A percentile compares a stretch with the other conserved stretches of the same genome.
Conservation (phyloP, 352 stramenopile species). For the Globisporangium paroecandrum region DNA sequence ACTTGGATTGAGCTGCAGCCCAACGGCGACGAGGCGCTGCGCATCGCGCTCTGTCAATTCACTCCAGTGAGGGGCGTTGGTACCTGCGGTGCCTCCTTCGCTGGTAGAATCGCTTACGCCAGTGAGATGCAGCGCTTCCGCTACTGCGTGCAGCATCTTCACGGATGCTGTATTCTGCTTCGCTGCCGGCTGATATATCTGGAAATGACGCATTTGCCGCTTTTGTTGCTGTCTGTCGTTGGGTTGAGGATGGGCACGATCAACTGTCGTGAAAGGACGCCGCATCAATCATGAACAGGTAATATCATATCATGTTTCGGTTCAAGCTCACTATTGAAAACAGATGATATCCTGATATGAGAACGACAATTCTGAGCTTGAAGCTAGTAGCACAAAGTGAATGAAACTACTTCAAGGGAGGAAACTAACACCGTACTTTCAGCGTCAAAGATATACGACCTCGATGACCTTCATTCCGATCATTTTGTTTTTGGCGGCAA, state of each 20-base stretch:
- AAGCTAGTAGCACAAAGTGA: background rate
- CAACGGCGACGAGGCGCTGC: constrained; percentile 9
- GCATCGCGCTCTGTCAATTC: constrained; percentile 12
- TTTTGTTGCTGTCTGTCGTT: background rate
- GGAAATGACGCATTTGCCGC: background rate
- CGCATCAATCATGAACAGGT: background rate
- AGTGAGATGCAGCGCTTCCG: background rate
- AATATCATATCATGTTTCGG: background rate
- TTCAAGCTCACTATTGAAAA: background rate
- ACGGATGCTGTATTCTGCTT: background rate
- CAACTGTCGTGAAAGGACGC: constrained; percentile 6
- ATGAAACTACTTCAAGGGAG: background rate
- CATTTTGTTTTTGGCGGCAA: constrained; percentile 7
- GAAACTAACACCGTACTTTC: background rate
- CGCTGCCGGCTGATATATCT: background rate
- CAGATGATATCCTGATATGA: background rate
- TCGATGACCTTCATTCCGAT: constrained; percentile 6
- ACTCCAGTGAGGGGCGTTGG: background rate
- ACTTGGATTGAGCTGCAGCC: background rate
- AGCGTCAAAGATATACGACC: constrained; percentile 7
- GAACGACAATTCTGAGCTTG: background rate
- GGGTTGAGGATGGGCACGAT: background rate
- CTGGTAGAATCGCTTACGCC: background rate
- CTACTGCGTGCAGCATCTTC: constrained; percentile 10
- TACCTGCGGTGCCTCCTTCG: background rate